Evolutionary conservation across 306 rosid genomes (phyloP).

Genomic region (Lablab purpureus): DNA sequence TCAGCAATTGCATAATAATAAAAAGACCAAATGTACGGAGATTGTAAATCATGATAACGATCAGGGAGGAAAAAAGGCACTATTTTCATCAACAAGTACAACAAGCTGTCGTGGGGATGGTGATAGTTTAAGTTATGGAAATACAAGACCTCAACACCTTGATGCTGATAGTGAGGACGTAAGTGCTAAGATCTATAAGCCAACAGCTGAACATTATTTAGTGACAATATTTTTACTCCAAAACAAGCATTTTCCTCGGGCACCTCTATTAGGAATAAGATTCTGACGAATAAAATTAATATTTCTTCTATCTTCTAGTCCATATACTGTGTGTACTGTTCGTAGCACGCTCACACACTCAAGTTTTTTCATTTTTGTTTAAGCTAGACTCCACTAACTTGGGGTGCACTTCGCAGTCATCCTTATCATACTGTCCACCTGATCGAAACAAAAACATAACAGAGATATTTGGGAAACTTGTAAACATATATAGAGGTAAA

Average conservation of each 20-base stretch:
- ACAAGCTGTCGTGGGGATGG: conserved; percentile 46
- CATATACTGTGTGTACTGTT: not conserved
- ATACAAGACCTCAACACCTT: conserved; percentile 42
- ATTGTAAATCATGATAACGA: conserved; percentile 36
- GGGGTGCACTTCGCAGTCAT: conserved; percentile 52
- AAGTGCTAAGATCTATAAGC: conserved; percentile 36
- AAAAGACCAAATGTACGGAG: conserved; percentile 55
- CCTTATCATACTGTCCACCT: conserved; percentile 77
- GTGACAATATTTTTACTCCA: conserved; percentile 14
- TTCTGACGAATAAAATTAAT: conserved; percentile 4
- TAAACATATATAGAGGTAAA: conserved; percentile 88
- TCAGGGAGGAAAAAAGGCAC: conserved; percentile 39
- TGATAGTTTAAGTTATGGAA: conserved; percentile 38
- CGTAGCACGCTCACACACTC: not conserved
- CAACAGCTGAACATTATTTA: conserved; percentile 22
- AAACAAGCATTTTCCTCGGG: conserved; percentile 3
- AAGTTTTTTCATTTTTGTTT: conserved; percentile 23
- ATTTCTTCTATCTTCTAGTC: conserved; percentile 8
- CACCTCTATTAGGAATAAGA: conserved; percentile 24
- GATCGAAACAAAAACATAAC: conserved; percentile 81
- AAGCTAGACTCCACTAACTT: conserved; percentile 36
- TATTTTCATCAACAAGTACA: conserved; percentile 33
- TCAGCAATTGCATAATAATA: conserved; percentile 48
- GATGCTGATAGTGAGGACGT: conserved; percentile 58
- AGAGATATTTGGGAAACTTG: conserved; percentile 85